These are phyloP conservation scores for Helenozyma rhizophorensis DNA, from an alignment of 805 yeast genomes.

Conservation along the genomic window DNA sequence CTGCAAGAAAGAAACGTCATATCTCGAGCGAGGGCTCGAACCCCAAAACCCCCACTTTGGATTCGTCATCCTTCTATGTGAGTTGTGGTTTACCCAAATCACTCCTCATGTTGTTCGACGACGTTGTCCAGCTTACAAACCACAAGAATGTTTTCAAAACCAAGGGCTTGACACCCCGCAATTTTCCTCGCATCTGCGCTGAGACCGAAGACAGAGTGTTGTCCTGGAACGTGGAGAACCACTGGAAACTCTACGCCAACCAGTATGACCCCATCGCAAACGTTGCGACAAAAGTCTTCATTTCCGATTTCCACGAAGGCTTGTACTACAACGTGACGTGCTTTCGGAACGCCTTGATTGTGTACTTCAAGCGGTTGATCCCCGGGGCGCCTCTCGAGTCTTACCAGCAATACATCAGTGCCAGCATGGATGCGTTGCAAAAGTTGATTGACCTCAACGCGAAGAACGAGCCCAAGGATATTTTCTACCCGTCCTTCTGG, in stretches of 20 bases:
- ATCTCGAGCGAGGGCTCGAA: neutral
- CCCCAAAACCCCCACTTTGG: conserved; percentile 8
- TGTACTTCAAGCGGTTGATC: conserved; percentile 45
- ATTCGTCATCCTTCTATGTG: conserved; percentile 29
- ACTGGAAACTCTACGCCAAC: conserved; percentile 37
- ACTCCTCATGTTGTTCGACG: conserved; percentile 43
- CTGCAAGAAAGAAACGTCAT: too few relatives aligned
- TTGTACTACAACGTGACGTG: conserved; percentile 33
- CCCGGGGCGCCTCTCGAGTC: conserved; percentile 34
- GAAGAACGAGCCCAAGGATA: conserved; percentile 9
- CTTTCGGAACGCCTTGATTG: conserved; percentile 40
- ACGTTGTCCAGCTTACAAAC: conserved; percentile 44
- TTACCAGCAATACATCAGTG: conserved; percentile 31
- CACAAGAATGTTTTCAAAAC: conserved; percentile 45
- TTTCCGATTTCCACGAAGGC: conserved; percentile 37
- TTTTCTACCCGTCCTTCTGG: conserved; percentile 48
- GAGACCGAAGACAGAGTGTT: conserved; percentile 48
- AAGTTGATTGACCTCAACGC: conserved; percentile 15
- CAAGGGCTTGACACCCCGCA: conserved; percentile 43
- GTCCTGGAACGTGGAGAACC: conserved; percentile 39
- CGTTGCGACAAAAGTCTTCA: conserved; percentile 17
- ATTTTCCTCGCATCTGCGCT: conserved; percentile 53
- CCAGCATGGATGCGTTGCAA: conserved; percentile 33
- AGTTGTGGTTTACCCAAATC: conserved; percentile 47
- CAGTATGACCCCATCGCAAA: conserved; percentile 15